These are phyloP conservation scores for Suhomyces anneliseae DNA, from an alignment of 1,139 yeast genomes.

Conservation along the genomic window DNA sequence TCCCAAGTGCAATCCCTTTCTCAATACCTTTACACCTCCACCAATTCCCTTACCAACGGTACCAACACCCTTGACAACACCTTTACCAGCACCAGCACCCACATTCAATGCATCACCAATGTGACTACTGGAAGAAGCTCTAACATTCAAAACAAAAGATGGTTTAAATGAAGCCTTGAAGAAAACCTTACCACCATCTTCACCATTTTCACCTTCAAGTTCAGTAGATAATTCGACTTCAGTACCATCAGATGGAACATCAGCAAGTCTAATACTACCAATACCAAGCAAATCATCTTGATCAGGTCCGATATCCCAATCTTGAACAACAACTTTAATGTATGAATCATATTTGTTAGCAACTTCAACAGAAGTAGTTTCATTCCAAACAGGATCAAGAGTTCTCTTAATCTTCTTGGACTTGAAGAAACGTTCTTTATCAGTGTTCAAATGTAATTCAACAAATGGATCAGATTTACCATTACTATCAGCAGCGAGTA, in stretches of 20 bases:
- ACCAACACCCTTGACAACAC: conserved; percentile 47
- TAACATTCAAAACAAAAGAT: conserved; percentile 56
- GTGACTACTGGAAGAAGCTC: conserved; percentile 36
- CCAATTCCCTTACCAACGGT: conserved; percentile 41
- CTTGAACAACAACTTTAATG: conserved; percentile 61
- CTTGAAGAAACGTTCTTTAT: conserved; percentile 58
- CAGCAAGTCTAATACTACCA: conserved; percentile 58
- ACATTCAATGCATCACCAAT: conserved; percentile 45
- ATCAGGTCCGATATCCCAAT: conserved; percentile 92
- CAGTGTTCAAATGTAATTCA: conserved; percentile 63
- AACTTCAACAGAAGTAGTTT: conserved; percentile 52
- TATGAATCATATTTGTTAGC: conserved; percentile 60
- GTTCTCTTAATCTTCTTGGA: conserved; percentile 84
- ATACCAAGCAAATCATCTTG: conserved; percentile 79
- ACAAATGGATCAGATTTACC: conserved; percentile 94
- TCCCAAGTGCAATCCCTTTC: conserved; percentile 39
- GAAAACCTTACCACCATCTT: conserved; percentile 62
- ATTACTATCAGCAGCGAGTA: conserved; percentile 81
- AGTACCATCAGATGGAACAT: conserved; percentile 58
- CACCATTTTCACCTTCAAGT: conserved; percentile 56
- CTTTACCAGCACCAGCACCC: conserved; percentile 42
- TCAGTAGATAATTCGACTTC: conserved; percentile 52
- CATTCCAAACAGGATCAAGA: conserved; percentile 85
- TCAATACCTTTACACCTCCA: conserved; percentile 38
- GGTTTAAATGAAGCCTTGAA: conserved; percentile 68